A percentile compares a stretch with the other conserved stretches of the same genome.
Evolutionary conservation across 2,329 filamentous ascomycete genomes (phyloP).

Genomic region (Monosporascus sp.): DNA sequence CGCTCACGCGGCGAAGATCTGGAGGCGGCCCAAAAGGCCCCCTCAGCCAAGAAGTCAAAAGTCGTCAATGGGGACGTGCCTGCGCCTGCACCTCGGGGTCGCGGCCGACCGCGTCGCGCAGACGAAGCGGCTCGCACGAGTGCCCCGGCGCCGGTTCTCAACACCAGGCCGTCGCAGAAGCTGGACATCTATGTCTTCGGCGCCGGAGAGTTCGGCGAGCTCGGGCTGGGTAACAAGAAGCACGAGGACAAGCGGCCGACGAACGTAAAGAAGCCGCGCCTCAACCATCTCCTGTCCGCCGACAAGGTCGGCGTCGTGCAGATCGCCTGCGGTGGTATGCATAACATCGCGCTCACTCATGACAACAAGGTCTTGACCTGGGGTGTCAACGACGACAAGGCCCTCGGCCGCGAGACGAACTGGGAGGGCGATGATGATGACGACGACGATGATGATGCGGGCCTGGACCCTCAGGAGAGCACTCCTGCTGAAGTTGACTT

Average conservation of each 20-base stretch:
- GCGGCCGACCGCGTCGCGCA: not conserved
- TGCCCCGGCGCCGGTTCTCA: not conserved
- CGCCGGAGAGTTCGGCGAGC: slow-evolving; percentile 74
- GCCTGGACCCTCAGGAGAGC: slow-evolving; percentile 59
- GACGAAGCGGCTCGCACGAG: not conserved
- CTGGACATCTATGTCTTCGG: slow-evolving; percentile 78
- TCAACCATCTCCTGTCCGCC: slow-evolving; percentile 56
- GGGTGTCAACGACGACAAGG: slow-evolving; percentile 84
- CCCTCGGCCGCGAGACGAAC: slow-evolving; percentile 67
- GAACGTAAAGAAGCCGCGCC: slow-evolving; percentile 70
- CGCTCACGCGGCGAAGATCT: not conserved
- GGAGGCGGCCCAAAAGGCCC: not conserved
- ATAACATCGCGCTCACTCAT: slow-evolving; percentile 68
- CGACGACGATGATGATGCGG: slow-evolving; percentile 46
- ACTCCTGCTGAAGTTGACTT: slow-evolving; percentile 57
- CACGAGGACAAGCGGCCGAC: slow-evolving; percentile 55
- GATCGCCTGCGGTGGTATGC: slow-evolving; percentile 77
- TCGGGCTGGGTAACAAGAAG: slow-evolving; percentile 69
- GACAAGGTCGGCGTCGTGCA: slow-evolving; percentile 64
- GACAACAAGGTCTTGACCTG: slow-evolving; percentile 81
- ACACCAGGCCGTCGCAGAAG: not conserved
- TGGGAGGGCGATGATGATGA: slow-evolving; percentile 35
- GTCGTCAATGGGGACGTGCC: not conserved
- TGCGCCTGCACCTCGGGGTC: not conserved
- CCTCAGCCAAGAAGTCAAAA: not conserved